phyloP scores from a whole-genome alignment of 768 basidiomycete genomes.

The Trametes elegans region DNA sequence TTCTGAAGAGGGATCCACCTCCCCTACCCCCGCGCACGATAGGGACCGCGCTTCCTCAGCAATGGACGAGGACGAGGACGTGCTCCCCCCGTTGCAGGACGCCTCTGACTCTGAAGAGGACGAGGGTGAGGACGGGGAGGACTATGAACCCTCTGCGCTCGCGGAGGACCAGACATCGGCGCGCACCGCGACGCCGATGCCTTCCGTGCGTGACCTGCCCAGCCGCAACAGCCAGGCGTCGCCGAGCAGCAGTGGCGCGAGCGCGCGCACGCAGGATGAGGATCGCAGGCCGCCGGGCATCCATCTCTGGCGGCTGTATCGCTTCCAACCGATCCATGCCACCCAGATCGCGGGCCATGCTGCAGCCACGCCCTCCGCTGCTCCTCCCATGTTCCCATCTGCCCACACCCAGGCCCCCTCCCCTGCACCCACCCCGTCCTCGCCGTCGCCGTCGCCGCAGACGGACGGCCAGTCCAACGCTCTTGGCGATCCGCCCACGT shows the following conservation, averaged over 20 bases:
- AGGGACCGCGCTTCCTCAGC: not conserved
- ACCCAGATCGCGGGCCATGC: conserved; percentile 23
- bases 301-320: conserved; percentile 83
- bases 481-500: conserved; percentile 2
- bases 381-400: conserved; percentile 11
- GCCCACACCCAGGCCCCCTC: not conserved
- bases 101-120: conserved; percentile 36
- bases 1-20: not conserved
- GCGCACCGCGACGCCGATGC: conserved; percentile 29
- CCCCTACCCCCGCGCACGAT: not conserved
- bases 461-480: not conserved
- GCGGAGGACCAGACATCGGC: conserved; percentile 14
- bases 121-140: conserved; percentile 31
- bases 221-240: conserved; percentile 2
- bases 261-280: conserved; percentile 29
- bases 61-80: conserved; percentile 23
- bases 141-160: conserved; percentile 17
- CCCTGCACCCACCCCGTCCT: not conserved
- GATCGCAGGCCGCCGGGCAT: conserved; percentile 46
- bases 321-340: conserved; percentile 68
- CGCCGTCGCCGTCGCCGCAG: not conserved
- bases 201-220: conserved; percentile 13
- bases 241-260: not conserved
- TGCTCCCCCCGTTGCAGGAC: conserved; percentile 33
- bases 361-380: conserved; percentile 24